Evolutionary conservation across 306 rosid species (phyloP).

Genomic region (Pachyrhizus erosus): DNA sequence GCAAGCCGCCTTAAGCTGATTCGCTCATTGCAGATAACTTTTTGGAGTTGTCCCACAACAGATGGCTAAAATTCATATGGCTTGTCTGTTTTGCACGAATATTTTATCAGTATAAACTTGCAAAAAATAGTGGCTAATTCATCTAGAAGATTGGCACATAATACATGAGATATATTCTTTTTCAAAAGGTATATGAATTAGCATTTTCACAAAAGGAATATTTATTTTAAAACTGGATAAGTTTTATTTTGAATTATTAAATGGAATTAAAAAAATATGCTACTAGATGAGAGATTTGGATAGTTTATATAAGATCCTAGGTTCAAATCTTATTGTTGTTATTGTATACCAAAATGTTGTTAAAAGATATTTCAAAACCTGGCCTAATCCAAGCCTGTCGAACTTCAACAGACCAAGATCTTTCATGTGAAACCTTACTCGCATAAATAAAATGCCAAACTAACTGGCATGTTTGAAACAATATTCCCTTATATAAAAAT

Average conservation of each 20-base stretch:
- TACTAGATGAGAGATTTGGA: no score
- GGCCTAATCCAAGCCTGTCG: no score
- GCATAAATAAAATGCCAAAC: neutral
- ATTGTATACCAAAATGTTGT: no score
- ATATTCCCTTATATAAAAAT: neutral
- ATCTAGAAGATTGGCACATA: constrained; percentile 28
- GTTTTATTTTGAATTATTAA: neutral
- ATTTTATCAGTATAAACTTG: neutral
- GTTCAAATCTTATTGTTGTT: no score
- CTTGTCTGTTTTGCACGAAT: constrained; percentile 14
- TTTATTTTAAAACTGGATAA: neutral
- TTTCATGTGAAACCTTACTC: neutral
- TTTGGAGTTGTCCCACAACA: constrained; percentile 32
- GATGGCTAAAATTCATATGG: constrained; percentile 22
- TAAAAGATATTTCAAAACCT: no score
- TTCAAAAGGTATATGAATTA: neutral
- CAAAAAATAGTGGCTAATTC: neutral
- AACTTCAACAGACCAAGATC: neutral
- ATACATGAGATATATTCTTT: neutral
- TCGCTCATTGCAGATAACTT: constrained; percentile 37
- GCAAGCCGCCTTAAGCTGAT: constrained; percentile 31
- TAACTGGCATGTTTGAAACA: neutral
- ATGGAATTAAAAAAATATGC: neutral
- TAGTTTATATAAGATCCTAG: no score
- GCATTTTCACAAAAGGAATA: neutral